phyloP scores from a whole-genome alignment of 345 rosid genomes.

The Barbarea vulgaris region DNA sequence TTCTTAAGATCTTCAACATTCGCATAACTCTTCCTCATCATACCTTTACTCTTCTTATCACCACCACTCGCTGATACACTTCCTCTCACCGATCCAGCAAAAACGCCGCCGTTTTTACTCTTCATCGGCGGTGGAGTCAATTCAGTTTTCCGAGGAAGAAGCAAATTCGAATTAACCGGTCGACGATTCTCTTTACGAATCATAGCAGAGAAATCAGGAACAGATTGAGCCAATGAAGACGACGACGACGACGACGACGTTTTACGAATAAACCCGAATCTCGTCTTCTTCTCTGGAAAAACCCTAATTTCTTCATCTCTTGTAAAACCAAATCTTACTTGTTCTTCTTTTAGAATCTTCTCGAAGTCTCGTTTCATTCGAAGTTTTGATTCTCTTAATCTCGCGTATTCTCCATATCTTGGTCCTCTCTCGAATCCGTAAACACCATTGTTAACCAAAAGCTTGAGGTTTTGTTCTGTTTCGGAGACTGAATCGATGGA shows the following conservation, averaged over 20 bases:
- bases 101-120: slow-evolving; percentile 30
- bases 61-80: slow-evolving; percentile 69
- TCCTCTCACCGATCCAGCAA: slow-evolving; percentile 51
- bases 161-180: slow-evolving; percentile 43
- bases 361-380: slow-evolving; percentile 47
- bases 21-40: slow-evolving; percentile 64
- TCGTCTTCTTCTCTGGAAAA: slow-evolving; percentile 48
- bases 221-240: slow-evolving; percentile 67
- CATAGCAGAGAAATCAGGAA: slow-evolving; percentile 74
- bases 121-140: slow-evolving; percentile 60
- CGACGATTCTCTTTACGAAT: slow-evolving; percentile 77
- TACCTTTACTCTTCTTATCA: slow-evolving; percentile 60
- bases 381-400: slow-evolving; percentile 68
- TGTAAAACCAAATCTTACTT: slow-evolving; percentile 54
- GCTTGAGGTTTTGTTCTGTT: slow-evolving; percentile 8
- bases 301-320: slow-evolving; percentile 51
- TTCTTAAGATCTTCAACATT: slow-evolving; percentile 67
- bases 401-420: slow-evolving; percentile 68
- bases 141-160: slow-evolving; percentile 33
- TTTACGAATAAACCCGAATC: slow-evolving; percentile 45
- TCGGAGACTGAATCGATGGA: slow-evolving; percentile 49
- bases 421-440: slow-evolving; percentile 78
- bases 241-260: slow-evolving; percentile 50
- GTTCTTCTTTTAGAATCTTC: slow-evolving; percentile 41
- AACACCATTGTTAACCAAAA: slow-evolving; percentile 4